Conservation (phyloP, 805 yeast genomes). For the Ogataea pignaliae region DNA sequence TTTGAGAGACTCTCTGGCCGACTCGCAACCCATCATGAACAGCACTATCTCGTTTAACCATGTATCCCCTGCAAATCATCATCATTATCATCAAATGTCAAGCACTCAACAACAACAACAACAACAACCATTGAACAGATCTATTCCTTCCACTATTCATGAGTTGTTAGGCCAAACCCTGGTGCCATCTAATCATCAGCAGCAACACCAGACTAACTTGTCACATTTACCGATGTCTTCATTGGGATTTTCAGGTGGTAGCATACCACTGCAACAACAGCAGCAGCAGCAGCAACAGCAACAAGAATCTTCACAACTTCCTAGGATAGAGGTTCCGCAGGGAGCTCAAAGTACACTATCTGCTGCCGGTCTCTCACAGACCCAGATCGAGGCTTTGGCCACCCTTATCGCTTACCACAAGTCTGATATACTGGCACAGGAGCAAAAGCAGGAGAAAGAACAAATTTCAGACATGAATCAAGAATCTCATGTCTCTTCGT, state of each 20-base stretch:
- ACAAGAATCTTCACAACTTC: conserved; percentile 22
- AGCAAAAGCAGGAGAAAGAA: conserved; percentile 1
- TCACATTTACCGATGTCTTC: conserved; percentile 17
- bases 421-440: conserved; percentile 16
- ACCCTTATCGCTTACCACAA: conserved; percentile 69
- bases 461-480: too few species aligned
- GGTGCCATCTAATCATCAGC: conserved; percentile 29
- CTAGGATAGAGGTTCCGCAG: conserved; percentile 65
- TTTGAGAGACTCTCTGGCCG: neutral
- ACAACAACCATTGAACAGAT: conserved; percentile 3
- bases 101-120: neutral
- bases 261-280: conserved; percentile 15
- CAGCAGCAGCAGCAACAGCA: conserved; percentile 12
- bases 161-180: conserved; percentile 31
- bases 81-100: neutral
- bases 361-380: conserved; percentile 61
- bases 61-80: conserved; percentile 3
- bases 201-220: conserved; percentile 20
- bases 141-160: conserved; percentile 29
- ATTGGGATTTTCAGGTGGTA: too few species aligned
- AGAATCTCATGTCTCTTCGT: neutral
- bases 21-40: neutral
- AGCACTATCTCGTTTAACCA: conserved; percentile 3
- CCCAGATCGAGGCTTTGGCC: conserved; percentile 69
- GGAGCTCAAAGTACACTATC: conserved; percentile 63